phyloP scores from a whole-genome alignment of 352 stramenopile genomes.

The Phytophthora europaea region DNA sequence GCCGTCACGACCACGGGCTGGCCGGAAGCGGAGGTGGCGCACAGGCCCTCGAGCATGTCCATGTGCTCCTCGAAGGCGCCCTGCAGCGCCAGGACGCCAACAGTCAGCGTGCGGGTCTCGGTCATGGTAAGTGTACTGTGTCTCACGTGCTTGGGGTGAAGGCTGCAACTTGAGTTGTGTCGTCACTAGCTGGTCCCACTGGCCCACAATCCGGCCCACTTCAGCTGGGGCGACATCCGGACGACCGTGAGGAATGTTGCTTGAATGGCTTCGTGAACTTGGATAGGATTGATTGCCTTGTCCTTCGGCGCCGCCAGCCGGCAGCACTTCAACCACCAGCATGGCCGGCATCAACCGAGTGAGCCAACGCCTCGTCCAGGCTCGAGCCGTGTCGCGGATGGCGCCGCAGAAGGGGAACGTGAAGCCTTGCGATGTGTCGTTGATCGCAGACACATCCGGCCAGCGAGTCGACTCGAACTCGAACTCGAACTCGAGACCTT shows the following conservation, averaged over 20 bases:
- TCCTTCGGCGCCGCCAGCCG: not conserved
- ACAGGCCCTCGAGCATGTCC: constrained; percentile 75
- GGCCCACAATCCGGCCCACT: no score
- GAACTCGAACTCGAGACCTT: not conserved
- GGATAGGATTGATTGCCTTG: no score
- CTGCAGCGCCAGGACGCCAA: constrained; percentile 92
- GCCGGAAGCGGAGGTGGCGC: constrained; percentile 24
- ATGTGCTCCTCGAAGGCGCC: constrained; percentile 95
- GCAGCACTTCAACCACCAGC: constrained; percentile 23
- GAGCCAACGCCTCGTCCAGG: not conserved
- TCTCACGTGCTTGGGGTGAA: no score
- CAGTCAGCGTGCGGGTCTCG: constrained; percentile 57
- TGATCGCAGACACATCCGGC: constrained; percentile 11
- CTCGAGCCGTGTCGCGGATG: constrained; percentile 29
- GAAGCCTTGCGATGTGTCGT: constrained; percentile 26
- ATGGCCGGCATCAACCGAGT: not conserved
- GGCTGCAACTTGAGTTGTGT: no score
- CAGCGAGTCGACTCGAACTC: not conserved
- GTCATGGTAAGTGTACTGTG: no score
- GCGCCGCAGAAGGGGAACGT: constrained; percentile 21
- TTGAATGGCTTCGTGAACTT: no score
- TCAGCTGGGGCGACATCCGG: no score
- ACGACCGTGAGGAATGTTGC: no score
- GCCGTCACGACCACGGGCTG: constrained; percentile 52
- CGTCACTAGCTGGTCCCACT: no score